Conservation (phyloP, 768 basidiomycete genomes). For the Hygrophoropsis aurantiaca region DNA sequence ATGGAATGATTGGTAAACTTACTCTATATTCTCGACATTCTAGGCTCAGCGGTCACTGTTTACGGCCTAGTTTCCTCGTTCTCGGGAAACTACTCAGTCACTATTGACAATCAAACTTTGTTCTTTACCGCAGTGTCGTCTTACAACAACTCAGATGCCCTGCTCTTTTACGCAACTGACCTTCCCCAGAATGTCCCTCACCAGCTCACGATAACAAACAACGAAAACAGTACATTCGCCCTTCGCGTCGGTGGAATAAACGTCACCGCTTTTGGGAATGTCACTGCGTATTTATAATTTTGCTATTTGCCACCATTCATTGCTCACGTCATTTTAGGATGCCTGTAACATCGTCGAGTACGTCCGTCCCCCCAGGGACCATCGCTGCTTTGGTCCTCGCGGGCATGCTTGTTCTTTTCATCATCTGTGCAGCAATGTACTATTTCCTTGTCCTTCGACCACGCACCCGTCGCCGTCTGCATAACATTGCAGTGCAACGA, state of each 20-base stretch:
- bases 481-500: neutral
- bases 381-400: slow-evolving; percentile 68
- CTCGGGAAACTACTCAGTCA: slow-evolving; percentile 60
- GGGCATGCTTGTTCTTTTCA: slow-evolving; percentile 48
- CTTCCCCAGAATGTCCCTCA: slow-evolving; percentile 53
- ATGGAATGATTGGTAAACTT: slow-evolving; percentile 1
- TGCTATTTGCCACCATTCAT: neutral
- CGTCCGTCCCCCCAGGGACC: slow-evolving; percentile 48
- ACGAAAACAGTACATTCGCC: slow-evolving; percentile 50
- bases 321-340: slow-evolving; percentile 15
- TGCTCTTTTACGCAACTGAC: slow-evolving; percentile 65
- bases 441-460: slow-evolving; percentile 50
- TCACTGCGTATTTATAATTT: slow-evolving; percentile 32
- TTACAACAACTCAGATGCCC: slow-evolving; percentile 46
- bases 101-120: slow-evolving; percentile 50
- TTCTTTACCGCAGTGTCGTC: slow-evolving; percentile 52
- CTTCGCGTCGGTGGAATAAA: slow-evolving; percentile 51
- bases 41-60: slow-evolving; percentile 64
- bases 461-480: slow-evolving; percentile 30
- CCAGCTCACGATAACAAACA: slow-evolving; percentile 54
- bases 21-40: slow-evolving; percentile 3
- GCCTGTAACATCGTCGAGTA: slow-evolving; percentile 11
- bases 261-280: slow-evolving; percentile 37
- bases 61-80: slow-evolving; percentile 58
- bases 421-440: slow-evolving; percentile 40